Evolutionary conservation across 208 protist species (phyloP).

Genomic region (Wallacemonas collosoma): DNA sequence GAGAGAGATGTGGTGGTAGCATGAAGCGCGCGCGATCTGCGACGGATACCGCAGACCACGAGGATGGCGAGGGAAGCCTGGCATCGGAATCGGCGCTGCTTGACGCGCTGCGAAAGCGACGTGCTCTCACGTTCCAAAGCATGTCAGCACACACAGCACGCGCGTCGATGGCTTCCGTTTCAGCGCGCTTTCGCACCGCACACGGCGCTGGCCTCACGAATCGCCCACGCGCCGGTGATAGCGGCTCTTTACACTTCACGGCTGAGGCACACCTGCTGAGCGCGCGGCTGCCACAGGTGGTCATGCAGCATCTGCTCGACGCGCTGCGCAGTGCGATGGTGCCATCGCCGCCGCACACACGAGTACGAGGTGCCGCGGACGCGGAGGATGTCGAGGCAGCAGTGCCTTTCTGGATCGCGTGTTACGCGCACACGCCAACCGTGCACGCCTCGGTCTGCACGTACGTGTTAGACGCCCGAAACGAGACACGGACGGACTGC

Average conservation of each 20-base stretch:
- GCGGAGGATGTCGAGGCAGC: neutral
- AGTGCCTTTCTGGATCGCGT: constrained; percentile 34
- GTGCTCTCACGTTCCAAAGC: too few relatives aligned
- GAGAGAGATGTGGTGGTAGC: too few relatives aligned
- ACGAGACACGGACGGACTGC: too few relatives aligned
- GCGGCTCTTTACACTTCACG: neutral
- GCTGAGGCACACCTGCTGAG: constrained; percentile 3
- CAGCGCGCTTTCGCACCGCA: too few relatives aligned
- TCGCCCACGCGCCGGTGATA: neutral
- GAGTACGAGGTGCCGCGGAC: neutral
- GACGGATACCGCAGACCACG: too few relatives aligned
- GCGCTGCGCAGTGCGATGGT: neutral
- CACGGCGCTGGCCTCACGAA: too few relatives aligned
- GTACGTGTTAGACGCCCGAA: neutral
- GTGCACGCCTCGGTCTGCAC: constrained; percentile 12
- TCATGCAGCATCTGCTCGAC: neutral
- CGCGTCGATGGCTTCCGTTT: too few relatives aligned
- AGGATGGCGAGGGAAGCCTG: too few relatives aligned
- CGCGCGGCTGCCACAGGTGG: neutral
- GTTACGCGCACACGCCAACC: constrained; percentile 28
- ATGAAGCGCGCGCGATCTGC: too few relatives aligned
- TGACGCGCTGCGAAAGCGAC: too few relatives aligned
- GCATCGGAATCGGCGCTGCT: too few relatives aligned
- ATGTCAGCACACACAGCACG: too few relatives aligned
- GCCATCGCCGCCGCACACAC: neutral